A percentile compares a stretch with the other conserved stretches of the same genome.
phyloP scores from a whole-genome alignment of 2,329 filamentous ascomycete species.

The Pseudogymnoascus sp. region DNA sequence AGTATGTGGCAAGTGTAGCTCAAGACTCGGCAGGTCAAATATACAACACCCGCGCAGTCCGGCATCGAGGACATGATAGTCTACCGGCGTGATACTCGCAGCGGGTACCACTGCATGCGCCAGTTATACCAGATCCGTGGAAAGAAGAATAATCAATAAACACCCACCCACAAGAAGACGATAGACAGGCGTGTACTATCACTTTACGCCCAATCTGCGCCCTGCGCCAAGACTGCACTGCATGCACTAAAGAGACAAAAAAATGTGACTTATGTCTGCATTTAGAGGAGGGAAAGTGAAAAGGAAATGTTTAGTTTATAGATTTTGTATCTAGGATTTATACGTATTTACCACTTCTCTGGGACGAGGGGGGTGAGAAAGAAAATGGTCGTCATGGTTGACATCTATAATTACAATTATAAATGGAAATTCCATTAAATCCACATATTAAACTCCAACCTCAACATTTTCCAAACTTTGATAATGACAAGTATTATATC shows the following conservation, averaged over 20 bases:
- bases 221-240: neutral
- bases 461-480: neutral
- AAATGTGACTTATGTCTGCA: neutral
- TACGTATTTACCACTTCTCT: neutral
- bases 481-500: neutral
- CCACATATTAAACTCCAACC: neutral
- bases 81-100: neutral
- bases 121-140: neutral
- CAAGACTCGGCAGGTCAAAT: neutral
- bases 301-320: neutral
- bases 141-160: no score
- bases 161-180: no score
- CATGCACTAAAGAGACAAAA: neutral
- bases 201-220: neutral
- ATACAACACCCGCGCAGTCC: neutral
- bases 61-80: neutral
- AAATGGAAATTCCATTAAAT: neutral
- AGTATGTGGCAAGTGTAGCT: neutral
- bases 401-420: neutral
- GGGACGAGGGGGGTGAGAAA: neutral
- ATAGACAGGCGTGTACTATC: neutral
- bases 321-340: neutral
- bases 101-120: neutral
- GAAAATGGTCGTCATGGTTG: neutral
- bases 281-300: neutral